Base-by-base conservation (phyloP, 768 basidiomycete species). In the Suillus clintonianus region DNA sequence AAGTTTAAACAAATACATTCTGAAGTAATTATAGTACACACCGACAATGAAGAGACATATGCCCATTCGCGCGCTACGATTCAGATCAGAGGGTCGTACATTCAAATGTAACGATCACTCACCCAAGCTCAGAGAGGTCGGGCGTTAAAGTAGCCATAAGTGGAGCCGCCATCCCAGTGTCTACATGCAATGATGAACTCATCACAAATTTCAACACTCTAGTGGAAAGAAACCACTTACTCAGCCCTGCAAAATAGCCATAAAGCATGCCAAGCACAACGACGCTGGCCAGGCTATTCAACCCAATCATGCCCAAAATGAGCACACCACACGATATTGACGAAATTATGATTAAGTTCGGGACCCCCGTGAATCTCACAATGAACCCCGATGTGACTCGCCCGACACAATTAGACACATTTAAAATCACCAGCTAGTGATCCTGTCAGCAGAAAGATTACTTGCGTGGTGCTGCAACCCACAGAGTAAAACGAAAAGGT, bases 401-500 rank as follows among this genome's bases (percentile, higher is more conserved):
- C 9, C 84, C 86, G 47, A 84, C 63, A 41, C 85, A 75, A 60
- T 79, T 83, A 1, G 80, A 76, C 0, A 70, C 84, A 68, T 87
- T 87, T n/a, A 87, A 65, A 22, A 89, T 82, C 8, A 83, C 79
- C 24, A 88, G 70, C 81, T 86, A 57, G 14, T 56, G 47, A 2
- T 39, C 59, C 1, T 22, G 10, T 36, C 8, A 47, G 65, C 57
- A 42, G 57, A 4, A 10, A 39, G 41, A 14, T 42, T 27, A 17
- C 62, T 71, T 17, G 48, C 1, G 15, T 8, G 17, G 15, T 30
- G 15, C 27, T 50, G 9, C 15, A 27, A 50, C 27, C 32, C 60
- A 86, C 87, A 30, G 80, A 80, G 67, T 87, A 87, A 66, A 87
- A 87, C 0, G 87, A 81, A 17, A 89, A 74, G 24, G 71, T 74